Conservation (phyloP, 2,329 filamentous ascomycete species). For the Aspergillus brasiliensis region DNA sequence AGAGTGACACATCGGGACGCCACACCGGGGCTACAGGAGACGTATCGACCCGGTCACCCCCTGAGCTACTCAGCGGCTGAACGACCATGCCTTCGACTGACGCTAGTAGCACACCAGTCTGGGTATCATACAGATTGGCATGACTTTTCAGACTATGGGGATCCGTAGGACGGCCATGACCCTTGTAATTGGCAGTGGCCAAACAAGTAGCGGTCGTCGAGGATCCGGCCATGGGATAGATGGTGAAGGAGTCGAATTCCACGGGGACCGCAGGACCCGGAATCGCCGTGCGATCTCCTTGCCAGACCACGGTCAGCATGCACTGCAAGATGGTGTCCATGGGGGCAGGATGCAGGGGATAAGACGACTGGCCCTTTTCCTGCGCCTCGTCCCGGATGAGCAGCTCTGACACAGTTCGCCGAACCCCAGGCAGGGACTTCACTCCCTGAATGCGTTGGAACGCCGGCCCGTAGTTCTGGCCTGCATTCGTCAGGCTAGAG, state of each 20-base stretch:
- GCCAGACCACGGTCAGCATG: not conserved
- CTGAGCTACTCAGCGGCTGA: not conserved
- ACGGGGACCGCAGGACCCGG: not conserved
- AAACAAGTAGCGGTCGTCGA: not conserved
- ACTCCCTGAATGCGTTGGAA: not conserved
- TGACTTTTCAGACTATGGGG: not conserved
- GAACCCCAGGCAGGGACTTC: not conserved
- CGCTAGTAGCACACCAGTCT: not conserved
- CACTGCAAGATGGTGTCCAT: not conserved
- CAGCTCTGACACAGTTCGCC: not conserved
- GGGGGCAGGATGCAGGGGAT: not conserved
- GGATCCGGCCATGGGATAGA: not conserved
- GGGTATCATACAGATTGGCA: not conserved
- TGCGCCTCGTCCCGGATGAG: not conserved
- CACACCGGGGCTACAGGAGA: not conserved
- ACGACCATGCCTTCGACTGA: not conserved
- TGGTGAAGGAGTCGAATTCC: not conserved
- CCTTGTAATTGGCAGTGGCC: not conserved
- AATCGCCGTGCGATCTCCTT: not conserved
- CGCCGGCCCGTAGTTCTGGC: not conserved
- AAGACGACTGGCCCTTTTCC: not conserved
- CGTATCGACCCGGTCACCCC: not conserved
- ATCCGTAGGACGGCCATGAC: not conserved
- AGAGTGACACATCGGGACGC: not conserved
- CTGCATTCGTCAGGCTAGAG: not conserved